phyloP scores from a whole-genome alignment of 345 rosid genomes.

The Citrus maxima region DNA sequence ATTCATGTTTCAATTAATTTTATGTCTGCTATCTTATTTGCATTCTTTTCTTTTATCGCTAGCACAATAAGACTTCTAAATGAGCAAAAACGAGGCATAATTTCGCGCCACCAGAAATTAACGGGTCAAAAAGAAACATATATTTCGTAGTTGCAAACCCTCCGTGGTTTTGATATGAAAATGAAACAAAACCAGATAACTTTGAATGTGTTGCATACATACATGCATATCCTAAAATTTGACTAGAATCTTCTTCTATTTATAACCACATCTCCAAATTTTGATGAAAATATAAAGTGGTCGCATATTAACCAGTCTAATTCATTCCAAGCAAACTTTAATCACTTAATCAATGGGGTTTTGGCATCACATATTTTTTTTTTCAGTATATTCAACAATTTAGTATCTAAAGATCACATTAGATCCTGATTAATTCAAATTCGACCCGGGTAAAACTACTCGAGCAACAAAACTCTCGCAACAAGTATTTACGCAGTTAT shows the following conservation, averaged over 20 bases:
- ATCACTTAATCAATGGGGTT: neutral
- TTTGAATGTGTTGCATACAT: neutral
- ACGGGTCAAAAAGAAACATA: neutral
- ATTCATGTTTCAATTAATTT: neutral
- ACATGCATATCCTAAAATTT: neutral
- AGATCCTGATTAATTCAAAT: too few species aligned
- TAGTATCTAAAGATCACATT: too few species aligned
- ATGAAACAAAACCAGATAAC: neutral
- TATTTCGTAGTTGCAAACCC: neutral
- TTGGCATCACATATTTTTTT: neutral
- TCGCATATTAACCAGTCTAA: neutral
- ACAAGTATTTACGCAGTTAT: too few species aligned
- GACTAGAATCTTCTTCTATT: neutral
- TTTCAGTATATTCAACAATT: too few species aligned
- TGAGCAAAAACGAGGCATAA: neutral
- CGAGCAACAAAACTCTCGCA: too few species aligned
- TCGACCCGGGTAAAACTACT: rapidly evolving
- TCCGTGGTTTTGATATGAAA: neutral
- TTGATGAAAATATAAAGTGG: neutral
- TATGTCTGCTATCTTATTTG: neutral
- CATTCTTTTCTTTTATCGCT: neutral
- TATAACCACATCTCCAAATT: neutral
- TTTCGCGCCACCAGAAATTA: neutral
- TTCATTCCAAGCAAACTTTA: neutral
- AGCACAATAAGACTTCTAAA: neutral